phyloP scores from a whole-genome alignment of 2,329 filamentous ascomycete genomes.

The Hypoxylon sp. region DNA sequence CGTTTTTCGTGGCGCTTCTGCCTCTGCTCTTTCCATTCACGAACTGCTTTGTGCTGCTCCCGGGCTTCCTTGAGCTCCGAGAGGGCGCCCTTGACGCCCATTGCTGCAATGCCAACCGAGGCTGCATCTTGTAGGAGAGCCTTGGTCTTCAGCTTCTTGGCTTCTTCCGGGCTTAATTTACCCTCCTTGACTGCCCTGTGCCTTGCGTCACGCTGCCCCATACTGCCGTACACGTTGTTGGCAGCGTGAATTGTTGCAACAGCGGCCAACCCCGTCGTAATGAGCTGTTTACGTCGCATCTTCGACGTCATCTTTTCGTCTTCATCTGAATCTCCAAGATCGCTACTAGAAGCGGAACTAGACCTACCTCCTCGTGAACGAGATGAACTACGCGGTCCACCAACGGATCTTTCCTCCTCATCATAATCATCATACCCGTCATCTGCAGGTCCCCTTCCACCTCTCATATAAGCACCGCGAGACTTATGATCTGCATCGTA shows the following conservation, averaged over 20 bases:
- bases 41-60: constrained; percentile 58
- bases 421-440: constrained; percentile 55
- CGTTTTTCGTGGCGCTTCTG: constrained; percentile 59
- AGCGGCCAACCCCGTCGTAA: constrained; percentile 64
- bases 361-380: constrained; percentile 53
- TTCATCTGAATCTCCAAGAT: constrained; percentile 66
- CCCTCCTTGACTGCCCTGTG: constrained; percentile 64
- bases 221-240: constrained; percentile 65
- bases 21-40: constrained; percentile 60
- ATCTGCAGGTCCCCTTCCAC: constrained; percentile 44
- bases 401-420: constrained; percentile 57
- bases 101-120: constrained; percentile 65
- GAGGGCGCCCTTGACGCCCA: constrained; percentile 66
- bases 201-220: constrained; percentile 63
- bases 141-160: constrained; percentile 65
- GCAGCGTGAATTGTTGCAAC: constrained; percentile 69
- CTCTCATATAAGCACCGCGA: constrained; percentile 49
- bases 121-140: constrained; percentile 66
- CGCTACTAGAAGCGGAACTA: constrained; percentile 61
- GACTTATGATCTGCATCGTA: constrained; percentile 45
- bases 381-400: constrained; percentile 51
- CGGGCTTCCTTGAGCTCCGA: constrained; percentile 65
- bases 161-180: constrained; percentile 58
- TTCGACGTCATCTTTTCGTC: constrained; percentile 63
- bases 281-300: constrained; percentile 69